Percentiles rank a stretch among this genome's conserved stretches.
phyloP scores from a whole-genome alignment of 164 flowering plant genomes.

The Warburgia ugandensis region DNA sequence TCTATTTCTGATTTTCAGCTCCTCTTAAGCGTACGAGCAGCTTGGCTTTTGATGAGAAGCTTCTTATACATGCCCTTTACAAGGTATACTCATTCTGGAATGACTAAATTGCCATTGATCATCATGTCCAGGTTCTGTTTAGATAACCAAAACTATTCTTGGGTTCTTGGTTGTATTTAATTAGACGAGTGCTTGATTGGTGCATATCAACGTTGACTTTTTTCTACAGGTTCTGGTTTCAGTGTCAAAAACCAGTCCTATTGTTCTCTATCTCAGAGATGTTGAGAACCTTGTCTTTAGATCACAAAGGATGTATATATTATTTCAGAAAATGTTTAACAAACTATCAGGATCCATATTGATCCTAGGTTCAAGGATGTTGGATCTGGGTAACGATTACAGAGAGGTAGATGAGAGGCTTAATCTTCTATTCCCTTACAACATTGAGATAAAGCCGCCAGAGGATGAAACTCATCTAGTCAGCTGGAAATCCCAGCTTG shows the following conservation, averaged over 20 bases:
- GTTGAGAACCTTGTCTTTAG: constrained; percentile 55
- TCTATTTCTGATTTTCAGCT: constrained; percentile 29
- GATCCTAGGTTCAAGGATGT: constrained; percentile 74
- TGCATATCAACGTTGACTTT: constrained; percentile 1
- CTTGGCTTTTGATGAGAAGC: constrained; percentile 87
- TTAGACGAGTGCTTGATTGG: neutral
- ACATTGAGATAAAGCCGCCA: constrained; percentile 80
- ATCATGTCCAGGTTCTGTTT: too few relatives aligned
- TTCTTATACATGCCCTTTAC: constrained; percentile 77
- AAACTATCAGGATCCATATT: constrained; percentile 74
- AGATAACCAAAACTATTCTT: neutral
- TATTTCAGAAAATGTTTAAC: constrained; percentile 77
- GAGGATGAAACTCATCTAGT: constrained; percentile 68
- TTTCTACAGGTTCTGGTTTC: constrained; percentile 53
- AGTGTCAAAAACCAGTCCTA: constrained; percentile 58
- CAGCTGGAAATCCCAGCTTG: constrained; percentile 81
- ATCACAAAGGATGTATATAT: constrained; percentile 53
- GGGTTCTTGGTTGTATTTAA: neutral
- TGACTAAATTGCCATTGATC: too few relatives aligned
- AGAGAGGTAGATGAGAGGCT: constrained; percentile 66
- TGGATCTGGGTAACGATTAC: constrained; percentile 31
- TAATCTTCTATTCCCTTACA: constrained; percentile 63
- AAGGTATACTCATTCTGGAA: too few relatives aligned
- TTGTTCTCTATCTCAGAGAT: constrained; percentile 80
- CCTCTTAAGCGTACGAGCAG: constrained; percentile 64